Percentiles rank a stretch among this genome's conserved stretches.
Evolutionary conservation across 345 rosid species (phyloP).

Genomic region (Hirschfeldia incana): DNA sequence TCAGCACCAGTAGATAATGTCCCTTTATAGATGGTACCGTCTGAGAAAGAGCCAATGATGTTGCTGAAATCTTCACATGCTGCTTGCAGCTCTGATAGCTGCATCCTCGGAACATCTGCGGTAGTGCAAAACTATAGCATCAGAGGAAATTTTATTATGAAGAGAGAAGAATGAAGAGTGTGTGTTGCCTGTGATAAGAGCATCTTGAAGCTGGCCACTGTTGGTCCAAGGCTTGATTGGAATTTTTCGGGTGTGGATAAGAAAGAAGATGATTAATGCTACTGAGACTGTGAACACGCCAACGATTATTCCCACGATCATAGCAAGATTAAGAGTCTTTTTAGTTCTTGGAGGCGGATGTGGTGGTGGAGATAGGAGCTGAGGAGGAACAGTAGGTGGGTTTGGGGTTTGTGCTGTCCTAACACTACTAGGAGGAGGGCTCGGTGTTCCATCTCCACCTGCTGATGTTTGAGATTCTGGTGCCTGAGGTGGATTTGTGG

Average conservation of each 20-base stretch:
- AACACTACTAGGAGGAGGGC: slow-evolving; percentile 20
- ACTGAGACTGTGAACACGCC: slow-evolving; percentile 46
- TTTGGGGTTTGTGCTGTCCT: slow-evolving; percentile 11
- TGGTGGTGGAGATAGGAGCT: neutral
- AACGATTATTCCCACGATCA: slow-evolving; percentile 32
- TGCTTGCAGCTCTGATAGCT: slow-evolving; percentile 79
- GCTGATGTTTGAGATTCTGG: neutral
- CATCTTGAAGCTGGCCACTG: slow-evolving; percentile 85
- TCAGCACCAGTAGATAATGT: slow-evolving; percentile 91
- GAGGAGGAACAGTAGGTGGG: neutral
- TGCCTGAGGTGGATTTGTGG: neutral
- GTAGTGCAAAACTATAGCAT: neutral
- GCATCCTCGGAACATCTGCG: slow-evolving; percentile 81
- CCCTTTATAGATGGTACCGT: slow-evolving; percentile 79
- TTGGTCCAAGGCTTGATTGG: slow-evolving; percentile 86
- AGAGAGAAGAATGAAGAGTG: slow-evolving; percentile 10
- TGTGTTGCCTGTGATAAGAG: slow-evolving; percentile 68
- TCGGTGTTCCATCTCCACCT: neutral
- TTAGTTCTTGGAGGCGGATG: slow-evolving; percentile 7
- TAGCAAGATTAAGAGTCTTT: neutral
- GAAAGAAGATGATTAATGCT: slow-evolving; percentile 43
- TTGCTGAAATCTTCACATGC: slow-evolving; percentile 99
- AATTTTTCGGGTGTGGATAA: slow-evolving; percentile 55
- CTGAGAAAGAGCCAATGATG: slow-evolving; percentile 71
- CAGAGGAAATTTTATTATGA: neutral